These are phyloP conservation scores for Mycosphaerella sp. DNA, from an alignment of 2,329 filamentous ascomycete genomes.

Conservation along the genomic window DNA sequence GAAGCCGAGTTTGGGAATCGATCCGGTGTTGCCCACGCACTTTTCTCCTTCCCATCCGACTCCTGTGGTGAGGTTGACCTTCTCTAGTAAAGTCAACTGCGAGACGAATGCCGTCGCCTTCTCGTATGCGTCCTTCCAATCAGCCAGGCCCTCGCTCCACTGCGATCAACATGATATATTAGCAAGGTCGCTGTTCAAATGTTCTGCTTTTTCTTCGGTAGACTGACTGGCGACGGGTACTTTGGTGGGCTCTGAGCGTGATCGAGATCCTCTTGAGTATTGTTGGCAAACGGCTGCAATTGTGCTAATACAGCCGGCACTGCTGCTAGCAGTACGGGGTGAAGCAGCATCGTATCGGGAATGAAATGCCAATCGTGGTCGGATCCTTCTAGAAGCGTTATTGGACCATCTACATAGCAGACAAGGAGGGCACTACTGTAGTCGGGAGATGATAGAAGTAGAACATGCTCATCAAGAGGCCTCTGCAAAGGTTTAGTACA, in stretches of 20 bases:
- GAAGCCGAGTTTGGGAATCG: constrained; percentile 64
- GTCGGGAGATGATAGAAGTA: too few relatives aligned
- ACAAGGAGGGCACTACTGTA: too few relatives aligned
- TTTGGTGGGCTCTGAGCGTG: constrained; percentile 52
- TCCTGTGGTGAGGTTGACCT: constrained; percentile 83
- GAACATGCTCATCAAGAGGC: too few relatives aligned
- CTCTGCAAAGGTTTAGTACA: neutral
- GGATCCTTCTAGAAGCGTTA: too few relatives aligned
- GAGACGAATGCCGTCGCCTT: constrained; percentile 75
- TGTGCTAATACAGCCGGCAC: constrained; percentile 30
- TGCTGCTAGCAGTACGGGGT: constrained; percentile 27
- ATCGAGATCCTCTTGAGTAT: constrained; percentile 19
- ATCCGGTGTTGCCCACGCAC: constrained; percentile 70
- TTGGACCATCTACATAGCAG: too few relatives aligned
- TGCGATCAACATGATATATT: neutral
- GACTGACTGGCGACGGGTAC: constrained; percentile 64
- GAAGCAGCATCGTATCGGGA: constrained; percentile 21
- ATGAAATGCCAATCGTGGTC: too few relatives aligned
- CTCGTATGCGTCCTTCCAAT: constrained; percentile 69
- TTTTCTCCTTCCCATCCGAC: constrained; percentile 66
- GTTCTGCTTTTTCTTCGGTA: neutral
- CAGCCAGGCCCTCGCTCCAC: constrained; percentile 70
- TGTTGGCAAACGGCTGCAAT: constrained; percentile 20
- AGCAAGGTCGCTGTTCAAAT: neutral
- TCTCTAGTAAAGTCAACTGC: constrained; percentile 75